Base-by-base conservation (phyloP, 2,329 filamentous ascomycete species). In the Monosporascus sp. region DNA sequence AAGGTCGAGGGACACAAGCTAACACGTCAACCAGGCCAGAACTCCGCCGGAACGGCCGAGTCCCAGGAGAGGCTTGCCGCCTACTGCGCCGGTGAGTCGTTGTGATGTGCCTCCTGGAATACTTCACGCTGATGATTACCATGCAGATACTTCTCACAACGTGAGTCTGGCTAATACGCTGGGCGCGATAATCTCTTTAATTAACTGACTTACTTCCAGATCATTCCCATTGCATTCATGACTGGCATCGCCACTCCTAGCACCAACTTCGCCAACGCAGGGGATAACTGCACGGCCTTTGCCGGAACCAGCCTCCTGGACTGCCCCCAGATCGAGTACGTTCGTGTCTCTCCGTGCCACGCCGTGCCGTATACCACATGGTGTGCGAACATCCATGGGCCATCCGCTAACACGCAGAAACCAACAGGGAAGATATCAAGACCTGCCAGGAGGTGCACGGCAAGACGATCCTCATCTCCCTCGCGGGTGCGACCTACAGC, bases 401-500 rank as follows among this genome's bases (percentile, higher is more conserved):
- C 9, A 9, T 2, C 38, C 38, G 53, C 50, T n/a, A 50, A 50
- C 47, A 53, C 22, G 31, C 9, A 15, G 18, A 36, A 18, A 18
- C 8, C 5, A 36, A 22, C 46, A 76, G 74, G 58, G 70, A 68
- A 41, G 79, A 82, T 56, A 81, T 82, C 59, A 68, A 72, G 54
- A 63, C 75, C 9, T 92, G 88, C 69, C 87, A 91, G 66, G 58
- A 68, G 17, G 70, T 66, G 5, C 71, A 82, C 55, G 80, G 80
- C 57, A 91, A 90, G 70, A 89, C 85, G 1, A 84, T 91, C 58
- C 66, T 89, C 45, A 75, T 91, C 9, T 90, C 87, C 3, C 75
- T 91, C 45, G 88, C 86, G 18, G 87, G 88, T 34, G 82, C 82
- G 3, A 85, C 84, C 1, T 88, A 89, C 67, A 82, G 74, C 18